Percentiles rank a stretch among this genome's conserved stretches.
Conservation (phyloP, 768 basidiomycete genomes). For the Hebeloma cylindrosporum region DNA sequence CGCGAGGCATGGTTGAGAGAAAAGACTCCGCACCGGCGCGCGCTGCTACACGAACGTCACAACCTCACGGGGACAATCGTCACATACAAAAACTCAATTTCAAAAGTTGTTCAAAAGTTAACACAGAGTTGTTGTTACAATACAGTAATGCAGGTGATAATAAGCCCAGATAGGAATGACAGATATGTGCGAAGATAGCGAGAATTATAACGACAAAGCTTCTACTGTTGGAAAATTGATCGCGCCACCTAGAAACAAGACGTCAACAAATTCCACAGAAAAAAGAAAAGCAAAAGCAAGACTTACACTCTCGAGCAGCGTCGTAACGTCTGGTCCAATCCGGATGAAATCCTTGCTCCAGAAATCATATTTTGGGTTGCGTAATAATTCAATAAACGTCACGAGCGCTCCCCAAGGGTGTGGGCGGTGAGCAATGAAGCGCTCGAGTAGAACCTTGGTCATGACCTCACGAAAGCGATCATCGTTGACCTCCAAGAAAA, state of each 20-base stretch:
- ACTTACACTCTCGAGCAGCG: constrained; percentile 82
- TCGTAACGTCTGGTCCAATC: constrained; percentile 81
- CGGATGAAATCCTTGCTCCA: constrained; percentile 87
- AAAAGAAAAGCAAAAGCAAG: constrained; percentile 10
- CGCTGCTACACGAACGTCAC: constrained; percentile 20
- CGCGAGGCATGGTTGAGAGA: constrained; percentile 61
- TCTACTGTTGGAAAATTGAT: constrained; percentile 79
- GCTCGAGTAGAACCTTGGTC: constrained; percentile 88
- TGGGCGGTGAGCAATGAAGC: constrained; percentile 91
- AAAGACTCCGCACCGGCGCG: constrained; percentile 1
- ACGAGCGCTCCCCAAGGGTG: constrained; percentile 96
- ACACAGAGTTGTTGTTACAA: constrained; percentile 71
- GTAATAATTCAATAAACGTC: constrained; percentile 91
- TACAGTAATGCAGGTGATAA: constrained; percentile 76
- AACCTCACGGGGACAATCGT: constrained; percentile 15
- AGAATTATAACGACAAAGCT: constrained; percentile 59
- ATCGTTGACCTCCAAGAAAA: constrained; percentile 79
- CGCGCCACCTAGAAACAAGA: constrained; percentile 58
- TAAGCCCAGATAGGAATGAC: constrained; percentile 63
- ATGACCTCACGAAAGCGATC: constrained; percentile 79
- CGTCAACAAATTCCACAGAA: background rate
- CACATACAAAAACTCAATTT: constrained; percentile 14
- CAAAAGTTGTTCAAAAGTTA: constrained; percentile 12
- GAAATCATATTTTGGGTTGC: constrained; percentile 88
- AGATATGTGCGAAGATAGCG: constrained; percentile 84